These are phyloP conservation scores for Suhomyces anneliseae DNA, from an alignment of 1,139 yeast genomes.

Conservation along the genomic window DNA sequence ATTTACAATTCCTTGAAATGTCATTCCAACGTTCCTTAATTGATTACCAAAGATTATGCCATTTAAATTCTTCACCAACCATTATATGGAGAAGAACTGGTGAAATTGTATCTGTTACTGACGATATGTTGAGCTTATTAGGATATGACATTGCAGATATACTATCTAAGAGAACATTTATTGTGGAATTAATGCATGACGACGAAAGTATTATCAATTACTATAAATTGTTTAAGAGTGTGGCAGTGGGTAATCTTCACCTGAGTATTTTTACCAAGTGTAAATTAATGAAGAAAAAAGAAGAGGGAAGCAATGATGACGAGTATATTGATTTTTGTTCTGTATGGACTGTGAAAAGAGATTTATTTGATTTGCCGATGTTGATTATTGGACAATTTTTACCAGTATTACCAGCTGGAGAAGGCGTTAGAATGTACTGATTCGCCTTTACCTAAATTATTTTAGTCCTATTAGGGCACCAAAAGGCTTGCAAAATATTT, in stretches of 20 bases:
- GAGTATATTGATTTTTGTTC: conserved; percentile 52
- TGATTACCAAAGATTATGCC: conserved; percentile 62
- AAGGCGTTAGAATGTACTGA: conserved; percentile 36
- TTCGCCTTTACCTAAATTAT: too few relatives aligned
- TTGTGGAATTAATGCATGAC: conserved; percentile 50
- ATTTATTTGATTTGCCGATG: conserved; percentile 85
- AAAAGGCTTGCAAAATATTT: too few relatives aligned
- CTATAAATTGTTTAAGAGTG: conserved; percentile 47
- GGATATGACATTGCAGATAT: conserved; percentile 52
- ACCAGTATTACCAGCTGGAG: conserved; percentile 47
- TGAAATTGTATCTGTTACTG: conserved; percentile 69
- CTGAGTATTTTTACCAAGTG: conserved; percentile 52
- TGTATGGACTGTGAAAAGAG: conserved; percentile 74
- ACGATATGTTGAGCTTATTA: conserved; percentile 64
- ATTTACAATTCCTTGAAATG: conserved; percentile 64
- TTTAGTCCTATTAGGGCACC: too few relatives aligned
- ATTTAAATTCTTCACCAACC: conserved; percentile 63
- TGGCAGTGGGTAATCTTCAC: conserved; percentile 50
- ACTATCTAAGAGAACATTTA: conserved; percentile 53
- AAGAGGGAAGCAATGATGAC: conserved; percentile 15
- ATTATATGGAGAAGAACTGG: conserved; percentile 80
- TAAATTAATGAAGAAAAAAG: conserved; percentile 39
- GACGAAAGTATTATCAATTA: conserved; percentile 47
- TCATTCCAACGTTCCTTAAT: conserved; percentile 66
- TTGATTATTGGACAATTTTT: conserved; percentile 46